Evolutionary conservation across 2,329 filamentous ascomycete species (phyloP).

Genomic region (Penicillium sp.): DNA sequence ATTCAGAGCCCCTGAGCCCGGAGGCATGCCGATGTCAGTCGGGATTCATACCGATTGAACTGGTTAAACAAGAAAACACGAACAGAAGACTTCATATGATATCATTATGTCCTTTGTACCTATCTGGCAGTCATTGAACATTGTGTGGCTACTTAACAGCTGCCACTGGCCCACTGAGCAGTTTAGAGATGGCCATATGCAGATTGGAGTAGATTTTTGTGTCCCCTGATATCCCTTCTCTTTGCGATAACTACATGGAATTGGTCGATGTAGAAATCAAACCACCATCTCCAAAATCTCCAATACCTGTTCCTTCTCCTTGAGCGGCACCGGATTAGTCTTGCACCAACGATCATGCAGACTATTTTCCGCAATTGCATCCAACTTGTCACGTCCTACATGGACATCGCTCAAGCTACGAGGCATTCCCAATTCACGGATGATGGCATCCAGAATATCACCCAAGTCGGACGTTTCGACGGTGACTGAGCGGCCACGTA

Average conservation of each 20-base stretch:
- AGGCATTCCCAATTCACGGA: slow-evolving; percentile 54
- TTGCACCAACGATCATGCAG: slow-evolving; percentile 23
- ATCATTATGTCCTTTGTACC: no score
- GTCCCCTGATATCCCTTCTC: no score
- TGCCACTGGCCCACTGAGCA: no score
- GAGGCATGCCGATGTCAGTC: no score
- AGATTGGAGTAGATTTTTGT: slow-evolving; percentile 15
- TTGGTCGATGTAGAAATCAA: slow-evolving; percentile 8
- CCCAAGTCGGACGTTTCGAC: slow-evolving; percentile 43
- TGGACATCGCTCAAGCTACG: slow-evolving; percentile 51
- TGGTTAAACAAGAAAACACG: no score
- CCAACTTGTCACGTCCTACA: slow-evolving; percentile 48
- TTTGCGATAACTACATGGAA: no score
- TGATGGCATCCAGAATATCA: slow-evolving; percentile 51
- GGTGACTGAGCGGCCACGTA: slow-evolving; percentile 32
- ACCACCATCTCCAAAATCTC: slow-evolving; percentile 26
- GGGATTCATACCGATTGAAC: no score
- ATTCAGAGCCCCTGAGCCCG: background rate
- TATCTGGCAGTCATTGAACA: no score
- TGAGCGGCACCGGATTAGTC: slow-evolving; percentile 21
- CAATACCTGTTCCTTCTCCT: slow-evolving; percentile 21
- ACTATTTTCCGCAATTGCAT: slow-evolving; percentile 42
- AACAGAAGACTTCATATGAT: no score
- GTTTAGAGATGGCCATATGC: no score
- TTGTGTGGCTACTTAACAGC: background rate